Evolutionary conservation across 2,329 filamentous ascomycete genomes (phyloP).

Genomic region (Celoporthe dispersa): DNA sequence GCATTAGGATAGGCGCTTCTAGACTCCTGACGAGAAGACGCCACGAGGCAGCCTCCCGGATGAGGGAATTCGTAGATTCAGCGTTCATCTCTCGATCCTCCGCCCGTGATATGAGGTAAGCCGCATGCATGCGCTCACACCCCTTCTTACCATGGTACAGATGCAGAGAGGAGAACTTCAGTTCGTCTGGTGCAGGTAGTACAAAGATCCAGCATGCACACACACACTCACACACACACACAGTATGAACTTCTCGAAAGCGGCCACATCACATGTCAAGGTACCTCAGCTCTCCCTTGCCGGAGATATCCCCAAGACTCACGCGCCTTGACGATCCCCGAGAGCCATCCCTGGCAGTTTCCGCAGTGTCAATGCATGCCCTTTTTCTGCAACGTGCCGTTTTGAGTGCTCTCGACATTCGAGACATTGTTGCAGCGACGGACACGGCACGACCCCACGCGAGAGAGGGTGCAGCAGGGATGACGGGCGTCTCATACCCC

Average conservation of each 20-base stretch:
- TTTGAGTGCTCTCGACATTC: neutral
- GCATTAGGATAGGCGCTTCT: neutral
- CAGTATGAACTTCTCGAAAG: neutral
- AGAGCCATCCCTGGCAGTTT: neutral
- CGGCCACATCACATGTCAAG: constrained; percentile 7
- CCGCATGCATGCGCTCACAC: neutral
- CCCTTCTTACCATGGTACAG: neutral
- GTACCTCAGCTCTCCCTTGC: neutral
- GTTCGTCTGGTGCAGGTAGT: neutral
- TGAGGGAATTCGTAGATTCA: neutral
- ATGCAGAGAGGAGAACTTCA: neutral
- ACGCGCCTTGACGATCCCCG: neutral
- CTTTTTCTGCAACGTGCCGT: neutral
- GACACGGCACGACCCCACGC: neutral
- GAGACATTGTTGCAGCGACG: neutral
- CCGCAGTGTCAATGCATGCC: neutral
- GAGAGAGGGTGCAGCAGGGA: neutral
- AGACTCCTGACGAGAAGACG: neutral
- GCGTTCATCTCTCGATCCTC: neutral
- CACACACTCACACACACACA: neutral
- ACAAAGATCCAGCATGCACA: neutral
- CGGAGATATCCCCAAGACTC: neutral
- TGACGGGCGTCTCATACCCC: constrained; percentile 5
- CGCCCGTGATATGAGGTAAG: neutral
- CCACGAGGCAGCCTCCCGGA: neutral